Evolutionary conservation across 495 filamentous ascomycete species (phyloP).

Genomic region (Penicillium malachiteum): DNA sequence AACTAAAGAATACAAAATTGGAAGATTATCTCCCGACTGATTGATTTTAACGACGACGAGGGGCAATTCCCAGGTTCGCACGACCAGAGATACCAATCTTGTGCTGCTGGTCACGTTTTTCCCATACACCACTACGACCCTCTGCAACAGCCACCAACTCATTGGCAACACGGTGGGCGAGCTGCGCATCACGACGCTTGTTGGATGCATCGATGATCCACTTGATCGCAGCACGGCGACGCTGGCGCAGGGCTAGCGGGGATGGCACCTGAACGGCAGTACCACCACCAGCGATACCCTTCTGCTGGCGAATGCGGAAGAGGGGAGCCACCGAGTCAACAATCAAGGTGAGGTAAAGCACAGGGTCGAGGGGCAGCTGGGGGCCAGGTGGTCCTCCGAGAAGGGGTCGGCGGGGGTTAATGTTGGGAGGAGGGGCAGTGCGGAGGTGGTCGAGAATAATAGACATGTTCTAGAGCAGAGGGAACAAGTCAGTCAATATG

Average conservation of each 20-base stretch:
- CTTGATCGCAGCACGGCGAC: conserved; percentile 70
- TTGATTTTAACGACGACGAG: conserved; percentile 22
- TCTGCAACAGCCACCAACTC: conserved; percentile 87
- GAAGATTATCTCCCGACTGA: background rate
- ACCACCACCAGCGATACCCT: conserved; percentile 83
- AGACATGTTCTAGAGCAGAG: conserved; percentile 66
- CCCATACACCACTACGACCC: conserved; percentile 81
- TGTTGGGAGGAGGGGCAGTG: conserved; percentile 71
- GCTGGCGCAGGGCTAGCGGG: conserved; percentile 70
- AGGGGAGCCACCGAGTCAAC: conserved; percentile 95
- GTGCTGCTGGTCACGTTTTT: conserved; percentile 68
- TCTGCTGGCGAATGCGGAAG: conserved; percentile 69
- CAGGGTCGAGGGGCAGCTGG: conserved; percentile 74
- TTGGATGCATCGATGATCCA: conserved; percentile 86
- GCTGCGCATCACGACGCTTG: conserved; percentile 63
- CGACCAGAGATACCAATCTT: conserved; percentile 69
- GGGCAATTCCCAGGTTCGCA: conserved; percentile 59
- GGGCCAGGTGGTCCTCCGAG: conserved; percentile 68
- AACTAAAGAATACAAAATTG: conserved; percentile 5
- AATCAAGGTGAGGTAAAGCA: conserved; percentile 78
- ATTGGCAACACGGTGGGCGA: conserved; percentile 78
- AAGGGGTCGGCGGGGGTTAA: conserved; percentile 66
- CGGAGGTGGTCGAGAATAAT: conserved; percentile 85
- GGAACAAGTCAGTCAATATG: background rate
- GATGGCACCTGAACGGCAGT: conserved; percentile 76